A percentile compares a stretch with the other conserved stretches of the same genome.
These are phyloP conservation scores for Elongisporangium anandrum DNA, from an alignment of 352 stramenopile species.

Conservation along the genomic window DNA sequence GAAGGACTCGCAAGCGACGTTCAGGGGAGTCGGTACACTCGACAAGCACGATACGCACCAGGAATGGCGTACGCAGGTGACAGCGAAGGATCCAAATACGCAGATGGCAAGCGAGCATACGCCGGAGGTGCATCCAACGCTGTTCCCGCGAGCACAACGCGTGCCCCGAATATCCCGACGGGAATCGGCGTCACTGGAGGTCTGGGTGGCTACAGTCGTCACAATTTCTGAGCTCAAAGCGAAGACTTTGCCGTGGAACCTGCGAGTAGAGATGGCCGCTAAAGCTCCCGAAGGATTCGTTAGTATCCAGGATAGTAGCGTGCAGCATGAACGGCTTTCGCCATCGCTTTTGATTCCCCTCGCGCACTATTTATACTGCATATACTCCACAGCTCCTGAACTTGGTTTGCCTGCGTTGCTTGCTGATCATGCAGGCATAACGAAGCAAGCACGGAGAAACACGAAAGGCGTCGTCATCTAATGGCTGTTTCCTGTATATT, in stretches of 20 bases:
- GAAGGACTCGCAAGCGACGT: conserved; percentile 32
- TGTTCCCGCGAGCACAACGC: conserved; percentile 32
- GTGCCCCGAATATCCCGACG: conserved; percentile 13
- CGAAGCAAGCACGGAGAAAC: neutral
- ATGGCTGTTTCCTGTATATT: neutral
- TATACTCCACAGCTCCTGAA: neutral
- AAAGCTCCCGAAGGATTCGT: neutral
- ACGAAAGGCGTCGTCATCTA: neutral
- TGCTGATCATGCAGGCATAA: neutral
- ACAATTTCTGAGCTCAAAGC: conserved; percentile 56
- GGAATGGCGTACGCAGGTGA: conserved; percentile 52
- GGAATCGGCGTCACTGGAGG: conserved; percentile 35
- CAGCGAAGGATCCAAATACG: conserved; percentile 54
- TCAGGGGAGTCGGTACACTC: conserved; percentile 69
- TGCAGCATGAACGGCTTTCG: neutral
- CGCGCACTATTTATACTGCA: neutral
- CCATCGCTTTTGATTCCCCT: neutral
- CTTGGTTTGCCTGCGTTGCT: neutral
- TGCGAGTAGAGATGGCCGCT: neutral
- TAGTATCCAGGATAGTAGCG: neutral
- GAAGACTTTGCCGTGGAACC: neutral
- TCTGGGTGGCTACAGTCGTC: conserved; percentile 62
- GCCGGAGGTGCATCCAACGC: conserved; percentile 11
- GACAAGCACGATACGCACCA: conserved; percentile 73
- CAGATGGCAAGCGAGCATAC: conserved; percentile 46